Conservation (phyloP, 1,284 basidiomycete species). For the Trichosporon coremiiforme region DNA sequence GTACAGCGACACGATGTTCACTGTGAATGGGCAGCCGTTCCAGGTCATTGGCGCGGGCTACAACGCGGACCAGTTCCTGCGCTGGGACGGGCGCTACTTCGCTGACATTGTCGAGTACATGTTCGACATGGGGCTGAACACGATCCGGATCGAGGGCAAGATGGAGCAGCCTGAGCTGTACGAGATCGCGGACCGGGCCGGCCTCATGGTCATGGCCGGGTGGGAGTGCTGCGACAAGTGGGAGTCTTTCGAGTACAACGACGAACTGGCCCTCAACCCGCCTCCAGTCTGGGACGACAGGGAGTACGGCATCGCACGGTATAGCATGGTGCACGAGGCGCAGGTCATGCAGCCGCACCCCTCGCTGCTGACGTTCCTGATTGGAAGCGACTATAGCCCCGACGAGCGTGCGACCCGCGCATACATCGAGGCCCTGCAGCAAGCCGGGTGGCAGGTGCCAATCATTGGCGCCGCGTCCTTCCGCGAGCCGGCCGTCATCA, state of each 20-base stretch:
- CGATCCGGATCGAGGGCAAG: slow-evolving; percentile 10
- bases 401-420: not conserved
- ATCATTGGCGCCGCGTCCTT: not conserved
- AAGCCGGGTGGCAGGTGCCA: not conserved
- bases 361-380: not conserved
- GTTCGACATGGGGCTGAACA: not conserved
- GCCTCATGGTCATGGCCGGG: not conserved
- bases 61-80: slow-evolving; percentile 18
- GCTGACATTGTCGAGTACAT: not conserved
- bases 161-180: slow-evolving; percentile 14
- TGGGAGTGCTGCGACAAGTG: slow-evolving; percentile 19
- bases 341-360: not conserved
- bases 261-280: slow-evolving; percentile 7
- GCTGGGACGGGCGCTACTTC: not conserved
- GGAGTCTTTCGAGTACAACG: slow-evolving; percentile 9
- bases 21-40: slow-evolving; percentile 2
- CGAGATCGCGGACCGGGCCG: slow-evolving; percentile 1
- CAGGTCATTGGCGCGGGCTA: not conserved
- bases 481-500: slow-evolving; percentile 2
- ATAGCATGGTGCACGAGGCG: slow-evolving; percentile 17
- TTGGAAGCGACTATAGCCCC: not conserved
- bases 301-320: slow-evolving; percentile 6
- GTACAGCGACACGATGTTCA: slow-evolving; percentile 15
- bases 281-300: slow-evolving; percentile 11
- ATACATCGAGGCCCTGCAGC: not conserved